phyloP scores from a whole-genome alignment of 371 early-diverging fungal genomes.

The Zychaea mexicana region DNA sequence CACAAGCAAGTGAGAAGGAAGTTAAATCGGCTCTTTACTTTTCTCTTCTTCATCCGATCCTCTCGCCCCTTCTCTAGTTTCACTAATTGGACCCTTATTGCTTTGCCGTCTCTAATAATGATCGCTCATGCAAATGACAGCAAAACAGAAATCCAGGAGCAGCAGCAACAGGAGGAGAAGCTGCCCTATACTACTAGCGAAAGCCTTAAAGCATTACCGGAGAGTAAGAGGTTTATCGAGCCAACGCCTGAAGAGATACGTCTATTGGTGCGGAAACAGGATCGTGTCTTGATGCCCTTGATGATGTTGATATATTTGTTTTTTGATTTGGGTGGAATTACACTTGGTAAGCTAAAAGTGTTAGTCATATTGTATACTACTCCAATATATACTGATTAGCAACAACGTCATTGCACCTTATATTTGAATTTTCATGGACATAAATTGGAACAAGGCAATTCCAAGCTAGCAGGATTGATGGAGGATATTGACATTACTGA shows the following conservation, averaged over 20 bases:
- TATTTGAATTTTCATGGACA: background rate
- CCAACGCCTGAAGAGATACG: background rate
- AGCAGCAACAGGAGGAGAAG: no score
- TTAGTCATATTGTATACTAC: background rate
- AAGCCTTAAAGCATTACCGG: background rate
- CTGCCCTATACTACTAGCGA: no score
- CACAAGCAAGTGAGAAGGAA: no score
- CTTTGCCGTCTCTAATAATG: no score
- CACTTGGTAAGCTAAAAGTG: background rate
- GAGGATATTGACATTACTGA: slow-evolving; percentile 43
- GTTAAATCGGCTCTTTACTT: no score
- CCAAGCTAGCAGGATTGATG: slow-evolving; percentile 58
- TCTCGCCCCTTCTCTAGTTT: no score
- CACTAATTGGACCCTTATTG: no score
- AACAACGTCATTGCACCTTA: no score
- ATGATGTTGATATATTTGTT: slow-evolving; percentile 4
- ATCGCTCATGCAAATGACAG: no score
- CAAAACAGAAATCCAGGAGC: no score
- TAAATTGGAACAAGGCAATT: slow-evolving; percentile 38
- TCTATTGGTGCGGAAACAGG: background rate
- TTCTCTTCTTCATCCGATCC: no score
- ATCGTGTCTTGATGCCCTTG: background rate
- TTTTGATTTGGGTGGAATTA: background rate
- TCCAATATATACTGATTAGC: background rate
- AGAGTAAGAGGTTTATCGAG: background rate